These are phyloP conservation scores for Neurospora sp. DNA, from an alignment of 495 filamentous ascomycete genomes.

Conservation along the genomic window DNA sequence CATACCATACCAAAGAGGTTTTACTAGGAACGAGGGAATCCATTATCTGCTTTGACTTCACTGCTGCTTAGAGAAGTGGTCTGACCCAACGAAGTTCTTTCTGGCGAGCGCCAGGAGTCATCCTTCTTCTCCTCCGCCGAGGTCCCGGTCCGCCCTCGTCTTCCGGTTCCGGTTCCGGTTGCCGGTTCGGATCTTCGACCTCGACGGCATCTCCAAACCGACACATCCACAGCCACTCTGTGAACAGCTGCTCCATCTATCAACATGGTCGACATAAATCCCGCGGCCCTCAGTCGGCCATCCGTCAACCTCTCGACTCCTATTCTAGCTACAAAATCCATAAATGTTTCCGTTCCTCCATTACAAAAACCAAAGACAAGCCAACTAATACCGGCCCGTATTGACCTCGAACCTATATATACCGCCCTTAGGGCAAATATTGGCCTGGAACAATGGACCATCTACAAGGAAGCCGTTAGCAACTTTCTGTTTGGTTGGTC, in stretches of 20 bases:
- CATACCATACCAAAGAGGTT: background rate
- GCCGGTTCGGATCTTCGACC: conserved; percentile 3
- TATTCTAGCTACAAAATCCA: conserved; percentile 48
- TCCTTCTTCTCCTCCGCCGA: background rate
- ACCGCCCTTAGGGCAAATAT: conserved; percentile 72
- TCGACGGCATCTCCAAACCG: conserved; percentile 3
- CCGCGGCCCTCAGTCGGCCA: conserved; percentile 66
- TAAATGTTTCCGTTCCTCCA: conserved; percentile 46
- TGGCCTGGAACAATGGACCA: conserved; percentile 69
- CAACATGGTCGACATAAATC: conserved; percentile 75
- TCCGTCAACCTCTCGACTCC: conserved; percentile 52
- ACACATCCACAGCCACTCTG: background rate
- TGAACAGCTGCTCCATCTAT: background rate
- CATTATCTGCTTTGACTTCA: background rate
- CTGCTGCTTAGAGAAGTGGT: background rate
- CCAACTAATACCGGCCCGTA: conserved; percentile 58
- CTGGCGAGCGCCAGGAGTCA: background rate
- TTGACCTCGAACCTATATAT: conserved; percentile 86
- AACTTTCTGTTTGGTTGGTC: conserved; percentile 64
- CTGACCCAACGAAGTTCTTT: background rate
- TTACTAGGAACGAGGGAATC: background rate
- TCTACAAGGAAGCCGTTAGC: conserved; percentile 75
- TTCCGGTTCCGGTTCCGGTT: conserved; percentile 10
- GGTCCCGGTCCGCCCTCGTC: background rate
- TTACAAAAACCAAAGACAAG: conserved; percentile 56